A percentile compares a stretch with the other conserved stretches of the same genome.
Evolutionary conservation across 176 grass and related monocot species (phyloP).

Genomic region (Poa annua): DNA sequence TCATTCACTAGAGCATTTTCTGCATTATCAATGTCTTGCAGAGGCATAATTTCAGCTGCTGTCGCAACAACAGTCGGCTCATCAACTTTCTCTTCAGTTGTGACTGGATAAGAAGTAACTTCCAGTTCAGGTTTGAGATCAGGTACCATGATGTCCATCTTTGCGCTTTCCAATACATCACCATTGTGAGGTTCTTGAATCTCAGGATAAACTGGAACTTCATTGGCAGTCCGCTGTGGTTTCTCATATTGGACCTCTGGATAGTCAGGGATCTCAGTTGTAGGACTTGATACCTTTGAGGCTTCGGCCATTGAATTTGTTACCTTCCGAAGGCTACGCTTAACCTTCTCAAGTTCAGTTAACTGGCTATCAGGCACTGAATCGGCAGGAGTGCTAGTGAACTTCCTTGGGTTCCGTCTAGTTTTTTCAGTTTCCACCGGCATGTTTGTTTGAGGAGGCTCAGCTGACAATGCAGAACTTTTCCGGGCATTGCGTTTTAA

Average conservation of each 20-base stretch:
- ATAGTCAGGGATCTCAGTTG: slow-evolving; percentile 41
- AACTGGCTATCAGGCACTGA: slow-evolving; percentile 67
- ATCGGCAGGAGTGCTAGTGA: slow-evolving; percentile 49
- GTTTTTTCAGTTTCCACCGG: slow-evolving; percentile 61
- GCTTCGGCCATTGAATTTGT: slow-evolving; percentile 68
- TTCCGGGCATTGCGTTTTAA: slow-evolving; percentile 75
- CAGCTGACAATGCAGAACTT: slow-evolving; percentile 46
- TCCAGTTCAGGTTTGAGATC: slow-evolving; percentile 55
- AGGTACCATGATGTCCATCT: slow-evolving; percentile 43
- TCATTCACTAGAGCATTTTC: slow-evolving; percentile 63
- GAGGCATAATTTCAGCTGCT: slow-evolving; percentile 59
- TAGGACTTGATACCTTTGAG: slow-evolving; percentile 59
- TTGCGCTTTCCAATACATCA: slow-evolving; percentile 49
- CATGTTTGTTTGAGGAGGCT: slow-evolving; percentile 55
- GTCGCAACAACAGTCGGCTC: slow-evolving; percentile 35
- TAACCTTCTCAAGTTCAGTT: slow-evolving; percentile 93
- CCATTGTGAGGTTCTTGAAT: slow-evolving; percentile 51
- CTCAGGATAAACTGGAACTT: slow-evolving; percentile 41
- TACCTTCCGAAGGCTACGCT: slow-evolving; percentile 89
- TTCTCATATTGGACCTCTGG: slow-evolving; percentile 60
- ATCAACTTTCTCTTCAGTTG: slow-evolving; percentile 54
- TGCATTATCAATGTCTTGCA: slow-evolving; percentile 64
- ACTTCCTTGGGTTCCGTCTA: slow-evolving; percentile 65
- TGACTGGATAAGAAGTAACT: slow-evolving; percentile 39
- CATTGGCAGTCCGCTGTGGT: slow-evolving; percentile 41